phyloP scores from a whole-genome alignment of 805 yeast species.

The Metschnikowia peoriensis region DNA sequence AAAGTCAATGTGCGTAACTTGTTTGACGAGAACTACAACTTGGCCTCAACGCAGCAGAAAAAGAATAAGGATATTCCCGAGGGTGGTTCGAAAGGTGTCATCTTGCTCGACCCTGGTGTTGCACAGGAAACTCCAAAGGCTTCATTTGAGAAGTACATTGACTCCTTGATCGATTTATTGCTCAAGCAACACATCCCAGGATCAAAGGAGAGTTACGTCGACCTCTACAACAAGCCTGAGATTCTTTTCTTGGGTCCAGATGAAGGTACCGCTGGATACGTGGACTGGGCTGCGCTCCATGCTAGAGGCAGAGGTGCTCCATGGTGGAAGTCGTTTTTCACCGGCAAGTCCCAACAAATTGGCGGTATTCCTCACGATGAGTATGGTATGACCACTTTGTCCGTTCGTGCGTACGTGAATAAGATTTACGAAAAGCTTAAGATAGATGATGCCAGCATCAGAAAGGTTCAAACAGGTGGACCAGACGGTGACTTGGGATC shows the following conservation, averaged over 20 bases:
- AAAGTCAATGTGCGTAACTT: constrained; percentile 79
- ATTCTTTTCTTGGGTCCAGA: constrained; percentile 98
- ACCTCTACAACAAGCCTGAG: constrained; percentile 79
- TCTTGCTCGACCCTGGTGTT: constrained; percentile 72
- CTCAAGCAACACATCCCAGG: constrained; percentile 71
- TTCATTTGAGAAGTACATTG: constrained; percentile 91
- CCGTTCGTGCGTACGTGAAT: constrained; percentile 89
- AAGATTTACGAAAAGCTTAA: constrained; percentile 78
- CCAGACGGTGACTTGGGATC: constrained; percentile 98
- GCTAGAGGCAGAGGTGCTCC: constrained; percentile 91
- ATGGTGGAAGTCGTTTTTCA: constrained; percentile 98
- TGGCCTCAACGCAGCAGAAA: constrained; percentile 94
- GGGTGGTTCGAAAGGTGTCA: constrained; percentile 98
- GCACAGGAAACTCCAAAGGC: constrained; percentile 79
- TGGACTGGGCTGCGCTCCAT: constrained; percentile 96
- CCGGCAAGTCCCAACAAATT: constrained; percentile 86
- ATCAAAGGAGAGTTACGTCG: constrained; percentile 79
- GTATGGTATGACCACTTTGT: constrained; percentile 95
- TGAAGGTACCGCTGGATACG: constrained; percentile 94
- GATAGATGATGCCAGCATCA: constrained; percentile 55
- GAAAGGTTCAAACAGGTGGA: constrained; percentile 95
- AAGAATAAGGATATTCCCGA: constrained; percentile 98
- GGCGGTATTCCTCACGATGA: constrained; percentile 99
- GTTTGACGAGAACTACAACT: constrained; percentile 94
- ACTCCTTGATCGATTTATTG: constrained; percentile 81